phyloP scores from a whole-genome alignment of 2,329 filamentous ascomycete genomes.

The Cercospora sesami region DNA sequence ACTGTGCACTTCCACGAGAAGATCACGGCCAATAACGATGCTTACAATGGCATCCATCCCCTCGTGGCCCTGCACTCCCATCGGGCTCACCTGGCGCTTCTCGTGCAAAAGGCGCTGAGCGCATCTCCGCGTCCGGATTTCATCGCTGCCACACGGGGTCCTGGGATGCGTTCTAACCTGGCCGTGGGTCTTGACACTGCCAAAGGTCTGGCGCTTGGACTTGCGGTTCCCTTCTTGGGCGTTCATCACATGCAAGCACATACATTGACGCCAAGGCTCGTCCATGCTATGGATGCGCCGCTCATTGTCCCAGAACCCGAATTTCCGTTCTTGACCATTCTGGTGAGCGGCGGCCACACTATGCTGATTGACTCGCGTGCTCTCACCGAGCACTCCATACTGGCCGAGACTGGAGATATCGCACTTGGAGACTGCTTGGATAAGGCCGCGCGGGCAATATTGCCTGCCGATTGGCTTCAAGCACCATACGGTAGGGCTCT shows the following conservation, averaged over 20 bases:
- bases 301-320: slow-evolving; percentile 43
- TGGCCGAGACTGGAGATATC: slow-evolving; percentile 74
- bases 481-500: slow-evolving; percentile 80
- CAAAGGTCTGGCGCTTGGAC: slow-evolving; percentile 82
- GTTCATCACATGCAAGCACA: slow-evolving; percentile 99
- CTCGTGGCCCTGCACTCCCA: slow-evolving; percentile 74
- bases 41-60: slow-evolving; percentile 78
- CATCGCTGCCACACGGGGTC: slow-evolving; percentile 84
- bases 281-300: slow-evolving; percentile 22
- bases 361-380: slow-evolving; percentile 74
- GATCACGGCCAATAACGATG: slow-evolving; percentile 74
- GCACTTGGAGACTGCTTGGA: slow-evolving; percentile 90
- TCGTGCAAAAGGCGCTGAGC: slow-evolving; percentile 61
- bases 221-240: slow-evolving; percentile 77
- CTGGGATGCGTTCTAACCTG: slow-evolving; percentile 81
- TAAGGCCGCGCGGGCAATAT: slow-evolving; percentile 74
- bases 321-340: slow-evolving; percentile 84
- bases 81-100: slow-evolving; percentile 64
- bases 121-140: slow-evolving; percentile 64
- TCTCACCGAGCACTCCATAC: slow-evolving; percentile 68
- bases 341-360: slow-evolving; percentile 91
- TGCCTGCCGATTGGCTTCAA: slow-evolving; percentile 63
- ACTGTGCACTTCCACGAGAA: slow-evolving; percentile 71
- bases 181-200: slow-evolving; percentile 76
- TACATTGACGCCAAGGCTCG: slow-evolving; percentile 80